Base-by-base conservation (phyloP, 2,329 filamentous ascomycete genomes). In the Paradendryphiella salina region DNA sequence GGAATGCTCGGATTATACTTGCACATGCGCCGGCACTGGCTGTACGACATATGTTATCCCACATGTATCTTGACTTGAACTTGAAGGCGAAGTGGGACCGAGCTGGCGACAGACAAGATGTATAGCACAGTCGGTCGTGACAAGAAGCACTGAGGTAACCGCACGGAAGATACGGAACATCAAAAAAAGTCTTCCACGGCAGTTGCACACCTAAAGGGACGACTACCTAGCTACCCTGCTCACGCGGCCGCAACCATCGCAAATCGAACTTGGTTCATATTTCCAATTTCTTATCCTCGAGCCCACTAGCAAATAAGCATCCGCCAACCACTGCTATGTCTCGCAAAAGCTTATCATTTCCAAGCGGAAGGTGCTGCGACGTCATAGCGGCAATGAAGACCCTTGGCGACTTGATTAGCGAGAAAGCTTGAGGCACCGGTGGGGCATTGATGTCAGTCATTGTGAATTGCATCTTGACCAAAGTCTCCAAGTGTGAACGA, bases 61-160 rank as follows among this genome's bases (percentile, higher is more conserved):
- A 84, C 81, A 84, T 84, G 64, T 83, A 78, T n/a, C 74, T 76
- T 53, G 70, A 76, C 54, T 78, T 79, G 76, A 84, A 84, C 63
- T 82, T 83, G 23, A 26, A 26, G 23, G 2, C 23, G 23, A 26
- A 9, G 8, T 26, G 23, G 23, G 23, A 10, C 23, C 23, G 8
- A 10, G 23, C 23, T 26, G 8, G 23, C 23, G 23, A 26, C 8
- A 26, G 8, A 26, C 23, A 26, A 26, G 23, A 26, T 9, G 7
- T 26, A 26, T 26, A 9, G 8, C 7, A 26, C 9, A 26, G 8
- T 7, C 8, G 23, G 1, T 9, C 3, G 20, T 6, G 10, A 9
- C 9, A 26, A 9, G 23, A 26, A 10, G 23, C 23, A 6, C 23
- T 9, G 23, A 10, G 8, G 23, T 20, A 18, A 17, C 14, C 2